Percentiles rank a stretch among this genome's conserved stretches.
Evolutionary conservation across 306 rosid genomes (phyloP).

Genomic region (Bauhinia variegata): DNA sequence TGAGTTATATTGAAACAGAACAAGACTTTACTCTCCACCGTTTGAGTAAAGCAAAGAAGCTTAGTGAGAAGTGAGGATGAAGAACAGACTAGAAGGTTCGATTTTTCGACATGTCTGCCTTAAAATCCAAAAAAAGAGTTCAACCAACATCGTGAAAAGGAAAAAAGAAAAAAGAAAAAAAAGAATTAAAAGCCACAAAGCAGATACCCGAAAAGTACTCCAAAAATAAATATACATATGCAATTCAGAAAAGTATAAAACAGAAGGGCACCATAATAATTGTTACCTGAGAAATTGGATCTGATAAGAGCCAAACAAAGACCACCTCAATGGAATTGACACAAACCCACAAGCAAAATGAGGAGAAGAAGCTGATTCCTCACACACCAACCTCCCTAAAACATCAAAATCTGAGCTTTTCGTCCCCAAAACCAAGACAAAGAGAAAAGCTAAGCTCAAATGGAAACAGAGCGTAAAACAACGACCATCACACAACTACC

Average conservation of each 20-base stretch:
- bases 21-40: background rate
- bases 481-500: conserved; percentile 49
- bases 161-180: too few relatives aligned
- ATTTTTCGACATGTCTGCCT: conserved; percentile 28
- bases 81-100: conserved; percentile 38
- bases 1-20: background rate
- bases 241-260: conserved; percentile 31
- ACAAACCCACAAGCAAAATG: conserved; percentile 38
- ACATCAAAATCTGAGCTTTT: conserved; percentile 51
- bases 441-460: conserved; percentile 27
- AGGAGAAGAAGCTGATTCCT: conserved; percentile 43
- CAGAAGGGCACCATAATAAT: background rate
- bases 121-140: conserved; percentile 36
- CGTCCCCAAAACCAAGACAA: conserved; percentile 19
- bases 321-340: conserved; percentile 35
- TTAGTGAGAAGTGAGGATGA: conserved; percentile 38
- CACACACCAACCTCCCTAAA: conserved; percentile 27
- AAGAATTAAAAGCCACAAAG: conserved; percentile 32
- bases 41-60: conserved; percentile 6
- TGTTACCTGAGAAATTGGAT: conserved; percentile 64
- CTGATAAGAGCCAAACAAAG: conserved; percentile 55
- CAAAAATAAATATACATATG: conserved; percentile 16
- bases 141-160: conserved; percentile 31
- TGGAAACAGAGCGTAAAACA: conserved; percentile 37
- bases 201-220: conserved; percentile 41